phyloP scores from a whole-genome alignment of 352 stramenopile species.

The Elongisporangium anandrum region DNA sequence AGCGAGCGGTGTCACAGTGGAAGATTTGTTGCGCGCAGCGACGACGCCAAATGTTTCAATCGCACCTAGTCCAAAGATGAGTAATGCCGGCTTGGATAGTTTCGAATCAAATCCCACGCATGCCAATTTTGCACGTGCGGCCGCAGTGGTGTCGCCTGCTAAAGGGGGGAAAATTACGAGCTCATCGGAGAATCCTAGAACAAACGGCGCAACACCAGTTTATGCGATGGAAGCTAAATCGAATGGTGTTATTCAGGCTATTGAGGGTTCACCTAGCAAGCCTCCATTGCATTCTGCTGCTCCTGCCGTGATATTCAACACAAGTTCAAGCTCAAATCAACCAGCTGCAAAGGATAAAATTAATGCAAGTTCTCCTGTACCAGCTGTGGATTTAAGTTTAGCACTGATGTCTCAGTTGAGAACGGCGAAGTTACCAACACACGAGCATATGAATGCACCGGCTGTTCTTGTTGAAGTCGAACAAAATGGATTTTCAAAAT shows the following conservation, averaged over 20 bases:
- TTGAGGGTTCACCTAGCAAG: not conserved
- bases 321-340: not conserved
- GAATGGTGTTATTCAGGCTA: not conserved
- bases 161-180: not conserved
- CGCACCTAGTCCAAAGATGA: not conserved
- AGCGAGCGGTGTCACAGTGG: slow-evolving; percentile 58
- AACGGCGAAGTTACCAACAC: not conserved
- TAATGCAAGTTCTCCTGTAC: not conserved
- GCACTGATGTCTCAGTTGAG: not conserved
- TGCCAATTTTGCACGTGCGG: not conserved
- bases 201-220: too few species aligned
- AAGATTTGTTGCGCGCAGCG: slow-evolving; percentile 64
- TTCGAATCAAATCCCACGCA: not conserved
- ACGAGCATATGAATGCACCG: not conserved
- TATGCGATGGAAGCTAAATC: not conserved
- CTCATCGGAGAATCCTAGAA: not conserved
- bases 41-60: slow-evolving; percentile 41
- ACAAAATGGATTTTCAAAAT: slow-evolving; percentile 22
- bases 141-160: not conserved
- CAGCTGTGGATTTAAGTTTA: not conserved
- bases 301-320: not conserved
- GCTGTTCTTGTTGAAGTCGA: not conserved
- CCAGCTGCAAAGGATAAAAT: not conserved
- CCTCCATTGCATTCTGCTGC: not conserved
- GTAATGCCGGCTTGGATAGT: not conserved